Evolutionary conservation across 2,329 filamentous ascomycete genomes (phyloP).

Genomic region (Rhexocercosporidium sp.): DNA sequence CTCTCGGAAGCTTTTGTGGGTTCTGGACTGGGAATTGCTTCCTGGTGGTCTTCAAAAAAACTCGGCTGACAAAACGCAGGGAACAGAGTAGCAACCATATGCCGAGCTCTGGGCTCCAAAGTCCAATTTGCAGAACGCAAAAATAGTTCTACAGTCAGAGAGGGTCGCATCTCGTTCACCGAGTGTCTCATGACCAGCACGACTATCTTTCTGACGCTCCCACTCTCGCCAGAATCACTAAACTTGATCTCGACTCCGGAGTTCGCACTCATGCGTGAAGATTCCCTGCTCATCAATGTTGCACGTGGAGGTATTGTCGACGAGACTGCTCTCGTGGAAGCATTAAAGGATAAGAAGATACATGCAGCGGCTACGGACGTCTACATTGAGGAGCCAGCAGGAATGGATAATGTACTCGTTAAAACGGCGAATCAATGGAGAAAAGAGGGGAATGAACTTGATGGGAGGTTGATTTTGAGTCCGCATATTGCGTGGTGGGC

Average conservation of each 20-base stretch:
- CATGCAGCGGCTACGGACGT: constrained; percentile 42
- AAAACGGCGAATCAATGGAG: constrained; percentile 27
- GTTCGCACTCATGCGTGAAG: constrained; percentile 32
- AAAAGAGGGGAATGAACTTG: constrained; percentile 38
- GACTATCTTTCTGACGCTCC: constrained; percentile 32
- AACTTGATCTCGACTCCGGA: constrained; percentile 36
- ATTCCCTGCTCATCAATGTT: constrained; percentile 40
- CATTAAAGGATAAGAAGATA: constrained; percentile 37
- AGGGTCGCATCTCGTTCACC: constrained; percentile 30
- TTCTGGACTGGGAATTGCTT: neutral
- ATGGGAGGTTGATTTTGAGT: constrained; percentile 55
- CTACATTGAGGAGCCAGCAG: constrained; percentile 40
- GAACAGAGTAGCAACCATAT: constrained; percentile 32
- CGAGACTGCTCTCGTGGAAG: constrained; percentile 39
- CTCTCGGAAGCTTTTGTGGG: neutral
- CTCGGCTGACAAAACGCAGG: constrained; percentile 22
- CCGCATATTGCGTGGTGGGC: constrained; percentile 61
- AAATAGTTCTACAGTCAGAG: constrained; percentile 13
- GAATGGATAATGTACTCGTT: constrained; percentile 47
- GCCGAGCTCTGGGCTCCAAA: constrained; percentile 31
- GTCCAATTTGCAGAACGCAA: constrained; percentile 35
- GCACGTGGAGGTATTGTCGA: constrained; percentile 42
- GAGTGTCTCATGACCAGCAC: constrained; percentile 28
- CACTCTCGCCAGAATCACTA: constrained; percentile 33
- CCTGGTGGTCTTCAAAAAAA: neutral